Conservation (phyloP, 2,329 filamentous ascomycete species). For the Blastomyces silverae region DNA sequence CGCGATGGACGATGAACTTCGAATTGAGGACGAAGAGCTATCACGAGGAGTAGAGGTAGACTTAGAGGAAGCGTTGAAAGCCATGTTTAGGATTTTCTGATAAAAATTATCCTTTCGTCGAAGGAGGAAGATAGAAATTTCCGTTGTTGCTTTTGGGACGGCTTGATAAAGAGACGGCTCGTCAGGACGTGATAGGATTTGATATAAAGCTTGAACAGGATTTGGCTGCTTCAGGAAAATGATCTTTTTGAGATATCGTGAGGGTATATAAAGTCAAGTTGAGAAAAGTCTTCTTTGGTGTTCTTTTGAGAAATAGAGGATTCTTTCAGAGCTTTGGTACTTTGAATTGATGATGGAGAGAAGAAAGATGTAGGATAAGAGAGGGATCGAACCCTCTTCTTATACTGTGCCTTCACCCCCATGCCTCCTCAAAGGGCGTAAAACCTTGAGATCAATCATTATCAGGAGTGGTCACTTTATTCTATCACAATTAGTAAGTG, state of each 20-base stretch:
- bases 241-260: neutral
- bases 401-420: neutral
- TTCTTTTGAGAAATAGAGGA: neutral
- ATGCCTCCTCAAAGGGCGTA: neutral
- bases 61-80: neutral
- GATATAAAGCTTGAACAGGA: neutral
- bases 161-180: neutral
- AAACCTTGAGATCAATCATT: neutral
- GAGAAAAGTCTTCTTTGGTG: neutral
- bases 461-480: neutral
- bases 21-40: neutral
- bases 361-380: conserved; percentile 2
- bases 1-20: conserved; percentile 4
- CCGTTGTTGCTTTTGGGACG: neutral
- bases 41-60: neutral
- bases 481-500: conserved; percentile 3
- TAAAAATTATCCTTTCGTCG: neutral
- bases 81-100: neutral
- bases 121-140: neutral
- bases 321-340: neutral
- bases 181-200: neutral
- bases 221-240: neutral
- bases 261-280: neutral
- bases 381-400: conserved; percentile 3
- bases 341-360: conserved; percentile 6